phyloP scores from a whole-genome alignment of 345 rosid genomes.

The Litchi chinensis region DNA sequence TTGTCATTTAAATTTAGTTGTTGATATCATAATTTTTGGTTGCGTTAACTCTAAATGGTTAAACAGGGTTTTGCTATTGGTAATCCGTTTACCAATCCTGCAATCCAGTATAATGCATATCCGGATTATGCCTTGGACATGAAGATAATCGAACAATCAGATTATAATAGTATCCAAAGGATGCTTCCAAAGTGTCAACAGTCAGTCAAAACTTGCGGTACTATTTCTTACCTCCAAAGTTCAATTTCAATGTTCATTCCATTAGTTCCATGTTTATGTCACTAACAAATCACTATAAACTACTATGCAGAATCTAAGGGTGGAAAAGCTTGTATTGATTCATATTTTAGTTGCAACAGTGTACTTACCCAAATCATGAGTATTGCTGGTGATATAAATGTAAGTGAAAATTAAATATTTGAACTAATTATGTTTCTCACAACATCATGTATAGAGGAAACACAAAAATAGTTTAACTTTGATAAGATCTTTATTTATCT shows the following conservation, averaged over 20 bases:
- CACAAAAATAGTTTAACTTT: neutral
- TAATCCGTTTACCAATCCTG: conserved; percentile 83
- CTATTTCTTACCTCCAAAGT: neutral
- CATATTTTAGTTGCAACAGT: conserved; percentile 44
- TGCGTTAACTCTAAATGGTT: neutral
- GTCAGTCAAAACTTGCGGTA: conserved; percentile 58
- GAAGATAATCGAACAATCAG: conserved; percentile 50
- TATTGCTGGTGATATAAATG: conserved; percentile 43
- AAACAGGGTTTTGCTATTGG: conserved; percentile 91
- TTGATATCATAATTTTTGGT: neutral
- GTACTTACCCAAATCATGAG: conserved; percentile 33
- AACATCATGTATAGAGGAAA: neutral
- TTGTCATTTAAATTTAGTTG: neutral
- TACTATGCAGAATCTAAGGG: conserved; percentile 46
- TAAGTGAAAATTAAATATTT: conserved; percentile 35
- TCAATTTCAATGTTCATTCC: neutral
- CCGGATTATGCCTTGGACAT: conserved; percentile 68
- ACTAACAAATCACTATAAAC: neutral
- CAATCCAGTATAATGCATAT: conserved; percentile 75
- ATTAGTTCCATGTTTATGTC: neutral
- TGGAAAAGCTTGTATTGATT: conserved; percentile 42
- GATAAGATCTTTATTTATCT: neutral
- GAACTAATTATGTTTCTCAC: neutral
- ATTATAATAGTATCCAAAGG: conserved; percentile 45
- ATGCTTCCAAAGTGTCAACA: conserved; percentile 50